Percentiles rank a stretch among this genome's conserved stretches.
Evolutionary conservation across 83 land plant genomes (phyloP).

Genomic region (Larix sibirica): DNA sequence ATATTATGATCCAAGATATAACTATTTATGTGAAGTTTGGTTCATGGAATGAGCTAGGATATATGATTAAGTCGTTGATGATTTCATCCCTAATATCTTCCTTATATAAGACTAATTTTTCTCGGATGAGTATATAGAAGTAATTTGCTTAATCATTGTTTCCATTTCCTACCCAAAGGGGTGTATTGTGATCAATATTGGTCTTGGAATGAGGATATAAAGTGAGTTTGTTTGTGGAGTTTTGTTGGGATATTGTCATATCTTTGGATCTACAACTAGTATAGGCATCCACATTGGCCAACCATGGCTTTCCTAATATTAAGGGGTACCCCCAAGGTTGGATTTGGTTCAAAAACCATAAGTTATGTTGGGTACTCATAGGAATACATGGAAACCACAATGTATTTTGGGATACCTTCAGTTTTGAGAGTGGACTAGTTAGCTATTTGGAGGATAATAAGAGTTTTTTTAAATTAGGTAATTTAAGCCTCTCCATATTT

Average conservation of each 20-base stretch:
- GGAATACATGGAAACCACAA: background rate
- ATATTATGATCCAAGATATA: too few relatives aligned
- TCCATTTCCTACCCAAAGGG: too few relatives aligned
- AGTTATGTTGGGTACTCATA: background rate
- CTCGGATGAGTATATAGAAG: too few relatives aligned
- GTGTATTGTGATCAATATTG: too few relatives aligned
- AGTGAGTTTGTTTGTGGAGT: too few relatives aligned
- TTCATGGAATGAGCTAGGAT: too few relatives aligned
- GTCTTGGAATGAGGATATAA: too few relatives aligned
- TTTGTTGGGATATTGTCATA: background rate
- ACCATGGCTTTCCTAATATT: background rate
- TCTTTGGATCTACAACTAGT: background rate
- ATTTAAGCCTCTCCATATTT: background rate
- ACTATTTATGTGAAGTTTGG: too few relatives aligned
- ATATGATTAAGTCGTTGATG: too few relatives aligned
- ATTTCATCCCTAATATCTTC: too few relatives aligned
- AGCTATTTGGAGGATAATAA: background rate
- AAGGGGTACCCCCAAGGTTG: background rate
- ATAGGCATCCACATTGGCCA: background rate
- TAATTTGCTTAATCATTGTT: too few relatives aligned
- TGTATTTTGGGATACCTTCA: background rate
- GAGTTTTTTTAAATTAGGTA: background rate
- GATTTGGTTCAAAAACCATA: background rate
- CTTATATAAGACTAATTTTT: too few relatives aligned
- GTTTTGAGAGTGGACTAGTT: background rate